phyloP scores from a whole-genome alignment of 805 yeast species.

The Debaryomyces castellii region DNA sequence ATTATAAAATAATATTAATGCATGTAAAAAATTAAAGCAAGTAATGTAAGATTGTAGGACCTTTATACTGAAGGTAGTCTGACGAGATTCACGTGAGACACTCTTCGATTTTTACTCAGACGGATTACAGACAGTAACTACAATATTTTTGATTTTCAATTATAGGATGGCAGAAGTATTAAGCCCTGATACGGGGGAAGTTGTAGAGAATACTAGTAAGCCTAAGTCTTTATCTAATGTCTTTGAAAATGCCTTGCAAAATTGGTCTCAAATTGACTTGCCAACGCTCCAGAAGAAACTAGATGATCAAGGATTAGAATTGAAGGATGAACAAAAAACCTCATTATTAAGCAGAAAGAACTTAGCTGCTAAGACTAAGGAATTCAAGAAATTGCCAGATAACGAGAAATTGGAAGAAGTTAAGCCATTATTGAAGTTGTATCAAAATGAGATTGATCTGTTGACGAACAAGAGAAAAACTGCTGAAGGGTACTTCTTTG shows the following conservation, averaged over 20 bases:
- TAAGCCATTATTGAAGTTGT: conserved; percentile 67
- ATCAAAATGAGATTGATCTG: conserved; percentile 85
- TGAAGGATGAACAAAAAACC: conserved; percentile 66
- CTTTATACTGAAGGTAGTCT: no score
- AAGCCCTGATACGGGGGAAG: background rate
- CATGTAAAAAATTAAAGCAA: conserved; percentile 5
- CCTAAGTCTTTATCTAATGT: conserved; percentile 13
- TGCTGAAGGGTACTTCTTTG: conserved; percentile 72
- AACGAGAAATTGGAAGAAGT: conserved; percentile 64
- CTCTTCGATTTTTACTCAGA: background rate
- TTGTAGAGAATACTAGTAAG: background rate
- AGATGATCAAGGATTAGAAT: conserved; percentile 71
- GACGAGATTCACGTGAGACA: background rate
- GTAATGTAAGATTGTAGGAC: background rate
- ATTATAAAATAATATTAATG: conserved; percentile 7
- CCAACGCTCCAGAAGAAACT: conserved; percentile 67
- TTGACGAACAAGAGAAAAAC: conserved; percentile 75
- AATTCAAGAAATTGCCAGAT: conserved; percentile 70
- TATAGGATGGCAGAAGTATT: conserved; percentile 1
- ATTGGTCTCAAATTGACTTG: conserved; percentile 76
- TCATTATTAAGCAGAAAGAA: conserved; percentile 72
- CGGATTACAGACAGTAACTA: background rate
- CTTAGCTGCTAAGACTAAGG: conserved; percentile 82
- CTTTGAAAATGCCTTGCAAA: conserved; percentile 60
- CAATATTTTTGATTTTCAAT: background rate